Conservation (phyloP, 495 filamentous ascomycete genomes). For the Tuber umbilicatum region DNA sequence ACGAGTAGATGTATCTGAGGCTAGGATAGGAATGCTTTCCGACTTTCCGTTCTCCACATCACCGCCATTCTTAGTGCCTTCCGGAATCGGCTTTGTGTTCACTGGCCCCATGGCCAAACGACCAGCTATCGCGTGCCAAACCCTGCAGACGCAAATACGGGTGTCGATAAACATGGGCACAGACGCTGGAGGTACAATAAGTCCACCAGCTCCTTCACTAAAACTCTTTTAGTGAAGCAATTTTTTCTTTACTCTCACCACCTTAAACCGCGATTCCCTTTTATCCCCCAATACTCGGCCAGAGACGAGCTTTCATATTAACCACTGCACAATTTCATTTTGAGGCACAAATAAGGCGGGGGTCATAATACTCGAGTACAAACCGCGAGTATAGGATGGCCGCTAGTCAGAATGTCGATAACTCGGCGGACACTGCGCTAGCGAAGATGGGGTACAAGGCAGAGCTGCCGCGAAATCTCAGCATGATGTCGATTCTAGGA, state of each 20-base stretch:
- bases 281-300: neutral
- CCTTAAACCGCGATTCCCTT: neutral
- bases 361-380: neutral
- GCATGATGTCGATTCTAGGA: constrained; percentile 60
- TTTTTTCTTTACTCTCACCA: neutral
- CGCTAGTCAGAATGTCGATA: constrained; percentile 6
- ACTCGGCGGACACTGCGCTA: constrained; percentile 49
- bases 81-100: neutral
- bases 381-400: neutral
- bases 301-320: neutral
- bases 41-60: neutral
- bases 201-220: neutral
- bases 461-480: constrained; percentile 57
- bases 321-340: neutral
- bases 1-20: no score
- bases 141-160: neutral
- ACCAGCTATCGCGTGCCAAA: neutral
- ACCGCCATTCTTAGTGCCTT: neutral
- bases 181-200: neutral
- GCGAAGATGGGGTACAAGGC: constrained; percentile 61
- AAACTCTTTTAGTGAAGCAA: neutral
- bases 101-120: neutral
- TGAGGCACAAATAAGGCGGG: neutral
- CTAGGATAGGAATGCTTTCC: neutral
- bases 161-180: neutral